Base-by-base conservation (phyloP, 345 rosid species). In the Gossypium arboreum region DNA sequence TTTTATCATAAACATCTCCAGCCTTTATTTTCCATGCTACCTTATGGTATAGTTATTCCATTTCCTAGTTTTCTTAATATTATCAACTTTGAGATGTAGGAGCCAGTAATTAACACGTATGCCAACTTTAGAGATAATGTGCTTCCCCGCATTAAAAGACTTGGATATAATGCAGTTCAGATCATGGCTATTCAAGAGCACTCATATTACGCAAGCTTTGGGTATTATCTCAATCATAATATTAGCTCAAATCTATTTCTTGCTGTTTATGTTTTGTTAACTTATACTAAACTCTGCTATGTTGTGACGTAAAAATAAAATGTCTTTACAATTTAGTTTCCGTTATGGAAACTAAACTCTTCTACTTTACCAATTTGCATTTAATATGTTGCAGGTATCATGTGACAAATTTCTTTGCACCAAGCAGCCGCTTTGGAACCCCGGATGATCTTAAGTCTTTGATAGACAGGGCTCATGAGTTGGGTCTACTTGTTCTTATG, bases 131-230 rank as follows among this genome's bases (percentile, higher is more conserved):
- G 97, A 86, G 98, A 94, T 81, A 90, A 94, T 66, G 88, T 94
- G 79, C 97, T 94, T 83, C 98, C 98, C 63, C 97, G 97, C 64
- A 91, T 94, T 76, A 94, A 94, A 85, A 86, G 60, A 76, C 93
- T 94, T 65, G 98, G 97, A 61, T 94, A 94, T 75, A 94, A 94
- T 86, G 95, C 95, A 54, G 97, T 94, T 73, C 98, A 94, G 87
- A 86, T 94, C 79, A 94, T 94, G 98, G 98, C 98, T 69, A 90
- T 94, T 80, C 97, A 94, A 82, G 98, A 94, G 83, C 98, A 94
- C 77, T 90, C 98, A 24, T 92, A 94, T 79, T 94, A 94, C 79
- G 97, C 91, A 73, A 94, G 98, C 87, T 94, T 94, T 80, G 98
- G 98, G 98, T 94, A 92, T 69, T 56, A 63, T 79, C 64, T 62